Evolutionary conservation across 768 basidiomycete genomes (phyloP), one percentile per base, ranked within the genome.

Genomic region (Hypsizygus marmoreus): DNA sequence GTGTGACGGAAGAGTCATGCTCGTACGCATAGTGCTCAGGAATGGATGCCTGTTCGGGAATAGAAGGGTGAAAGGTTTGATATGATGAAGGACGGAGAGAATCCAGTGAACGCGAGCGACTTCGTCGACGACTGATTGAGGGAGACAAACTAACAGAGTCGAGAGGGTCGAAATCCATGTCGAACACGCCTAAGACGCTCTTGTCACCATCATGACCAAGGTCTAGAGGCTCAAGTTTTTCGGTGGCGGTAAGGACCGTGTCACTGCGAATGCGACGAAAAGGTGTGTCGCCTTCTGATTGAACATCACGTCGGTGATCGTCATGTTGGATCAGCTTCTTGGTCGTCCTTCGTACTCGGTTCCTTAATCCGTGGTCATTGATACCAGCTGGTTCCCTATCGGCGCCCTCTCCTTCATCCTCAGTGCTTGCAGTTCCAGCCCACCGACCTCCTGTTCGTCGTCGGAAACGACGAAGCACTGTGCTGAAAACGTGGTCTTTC

Each of bases 401-500:
- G n/a, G n/a, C n/a, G n/a, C n/a, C n/a, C n/a, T n/a, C n/a, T n/a
- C n/a, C 79, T 47, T 84, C 84, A 51, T 84, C 82, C 44, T 81
- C 82, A 6, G 71, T 75, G 54, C 66, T 69, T 19, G 68, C 60
- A 28, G 58, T 68, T 31, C 69, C 61, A 10, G 58, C 59, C 54
- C 65, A 65, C 23, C 70, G 64, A 17, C 70, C 71, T 31, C 66
- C 72, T 8, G 71, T 68, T 25, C 79, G 79, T 53, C 80, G 79
- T 29, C 79, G 76, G 47, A 92, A 80, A 47, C 89, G 76, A 37
- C 84, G 82, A 50, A 97, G 71, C 24, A 98, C 83, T 13, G 90
- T 88, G 49, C 82, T 88, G 62, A 99, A 95, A 35, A 99, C 92
- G 56, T 95, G 93, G 60, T 98, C 94, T 67, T 94, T 95, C 47